These are phyloP conservation scores for Aspergillus transmontanensis DNA, from an alignment of 2,329 filamentous ascomycete genomes.

Conservation along the genomic window DNA sequence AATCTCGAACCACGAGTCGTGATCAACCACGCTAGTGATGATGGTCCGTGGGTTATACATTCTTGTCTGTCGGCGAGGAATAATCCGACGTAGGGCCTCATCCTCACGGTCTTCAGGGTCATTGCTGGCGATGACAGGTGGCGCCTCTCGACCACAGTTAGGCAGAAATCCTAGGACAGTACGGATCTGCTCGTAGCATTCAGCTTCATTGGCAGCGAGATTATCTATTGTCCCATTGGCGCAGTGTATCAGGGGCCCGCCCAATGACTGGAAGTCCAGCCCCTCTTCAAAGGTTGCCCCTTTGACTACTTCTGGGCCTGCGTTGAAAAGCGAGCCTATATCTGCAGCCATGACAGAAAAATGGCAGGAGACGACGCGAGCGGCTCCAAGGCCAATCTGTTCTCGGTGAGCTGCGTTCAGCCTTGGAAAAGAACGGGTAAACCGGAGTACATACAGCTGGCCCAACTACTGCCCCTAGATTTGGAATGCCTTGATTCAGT, in stretches of 20 bases:
- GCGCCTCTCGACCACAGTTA: conserved; percentile 57
- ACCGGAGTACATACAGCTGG: conserved; percentile 50
- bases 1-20: conserved; percentile 64
- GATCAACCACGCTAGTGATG: conserved; percentile 60
- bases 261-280: conserved; percentile 60
- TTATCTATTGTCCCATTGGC: conserved; percentile 70
- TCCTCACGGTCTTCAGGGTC: conserved; percentile 57
- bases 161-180: conserved; percentile 61
- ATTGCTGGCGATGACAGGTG: conserved; percentile 50
- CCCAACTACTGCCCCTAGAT: conserved; percentile 64
- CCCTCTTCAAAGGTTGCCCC: conserved; percentile 67
- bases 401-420: neutral
- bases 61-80: conserved; percentile 59
- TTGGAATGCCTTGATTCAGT: conserved; percentile 65
- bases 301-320: conserved; percentile 64
- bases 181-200: conserved; percentile 63
- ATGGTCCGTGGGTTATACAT: conserved; percentile 64
- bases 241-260: conserved; percentile 63
- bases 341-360: conserved; percentile 69
- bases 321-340: conserved; percentile 64
- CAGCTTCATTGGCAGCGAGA: conserved; percentile 61
- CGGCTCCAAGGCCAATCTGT: conserved; percentile 63
- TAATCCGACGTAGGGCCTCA: conserved; percentile 55
- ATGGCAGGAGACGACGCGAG: conserved; percentile 63
- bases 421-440: neutral